Percentiles rank a stretch among this genome's conserved stretches.
Conservation (phyloP, 768 basidiomycete genomes). For the Chiua virens region DNA sequence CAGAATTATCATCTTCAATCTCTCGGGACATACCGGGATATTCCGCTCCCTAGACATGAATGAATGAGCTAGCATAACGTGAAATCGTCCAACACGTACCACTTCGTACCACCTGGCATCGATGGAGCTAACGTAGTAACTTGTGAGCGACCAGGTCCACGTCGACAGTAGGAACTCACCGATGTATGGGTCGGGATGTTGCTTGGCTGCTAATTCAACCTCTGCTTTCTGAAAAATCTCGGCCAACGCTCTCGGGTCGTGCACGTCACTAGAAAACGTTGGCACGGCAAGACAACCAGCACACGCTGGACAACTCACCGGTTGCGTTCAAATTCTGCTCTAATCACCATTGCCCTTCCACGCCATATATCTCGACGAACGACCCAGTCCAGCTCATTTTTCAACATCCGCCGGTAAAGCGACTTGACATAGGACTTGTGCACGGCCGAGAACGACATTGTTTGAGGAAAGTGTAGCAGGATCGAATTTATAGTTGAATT, state of each 20-base stretch:
- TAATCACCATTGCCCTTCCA: conserved; percentile 76
- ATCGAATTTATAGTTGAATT: conserved; percentile 6
- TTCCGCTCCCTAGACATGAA: conserved; percentile 69
- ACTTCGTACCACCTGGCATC: conserved; percentile 93
- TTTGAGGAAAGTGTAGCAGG: conserved; percentile 1
- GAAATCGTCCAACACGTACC: conserved; percentile 51
- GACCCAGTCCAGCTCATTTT: conserved; percentile 89
- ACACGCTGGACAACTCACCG: conserved; percentile 49
- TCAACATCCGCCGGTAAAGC: conserved; percentile 84
- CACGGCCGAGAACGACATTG: conserved; percentile 69
- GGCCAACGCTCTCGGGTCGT: conserved; percentile 81
- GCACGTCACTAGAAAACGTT: conserved; percentile 59
- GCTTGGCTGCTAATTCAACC: conserved; percentile 58
- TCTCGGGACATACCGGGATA: conserved; percentile 56
- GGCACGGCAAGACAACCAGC: neutral
- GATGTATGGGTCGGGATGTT: conserved; percentile 93
- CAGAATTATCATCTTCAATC: neutral
- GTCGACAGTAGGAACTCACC: conserved; percentile 52
- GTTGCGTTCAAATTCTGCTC: conserved; percentile 93
- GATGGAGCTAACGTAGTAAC: conserved; percentile 54
- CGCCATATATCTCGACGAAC: conserved; percentile 87
- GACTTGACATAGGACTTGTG: conserved; percentile 88
- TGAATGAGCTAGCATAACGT: neutral
- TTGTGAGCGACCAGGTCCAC: neutral
- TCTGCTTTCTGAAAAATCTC: conserved; percentile 80